phyloP scores from a whole-genome alignment of 169 alveolate species.

The Eimeria maxima region DNA sequence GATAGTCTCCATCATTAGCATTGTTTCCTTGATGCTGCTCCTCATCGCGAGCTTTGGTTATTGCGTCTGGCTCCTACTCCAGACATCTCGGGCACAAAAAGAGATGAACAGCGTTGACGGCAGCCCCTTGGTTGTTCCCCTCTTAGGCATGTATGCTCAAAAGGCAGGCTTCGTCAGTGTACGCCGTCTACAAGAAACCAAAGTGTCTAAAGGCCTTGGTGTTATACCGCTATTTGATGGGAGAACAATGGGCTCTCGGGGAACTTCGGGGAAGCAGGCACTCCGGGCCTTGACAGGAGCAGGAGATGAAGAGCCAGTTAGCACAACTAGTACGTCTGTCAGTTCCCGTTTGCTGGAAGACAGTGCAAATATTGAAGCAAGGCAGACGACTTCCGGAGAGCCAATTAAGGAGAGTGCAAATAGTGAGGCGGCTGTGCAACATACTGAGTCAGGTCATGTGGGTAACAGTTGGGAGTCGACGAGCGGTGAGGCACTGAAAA shows the following conservation, averaged over 20 bases:
- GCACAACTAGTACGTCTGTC: background rate
- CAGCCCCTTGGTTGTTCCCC: background rate
- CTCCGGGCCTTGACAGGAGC: background rate
- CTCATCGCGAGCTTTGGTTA: constrained; percentile 15
- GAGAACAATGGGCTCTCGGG: background rate
- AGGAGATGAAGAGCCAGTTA: background rate
- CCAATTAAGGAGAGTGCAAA: background rate
- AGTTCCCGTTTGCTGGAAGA: background rate
- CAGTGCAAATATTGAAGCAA: background rate
- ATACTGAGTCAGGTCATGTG: background rate
- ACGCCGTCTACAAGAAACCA: background rate
- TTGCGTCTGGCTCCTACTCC: background rate
- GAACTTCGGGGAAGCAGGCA: background rate
- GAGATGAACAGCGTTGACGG: background rate
- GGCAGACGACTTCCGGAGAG: background rate
- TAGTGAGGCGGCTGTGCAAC: background rate
- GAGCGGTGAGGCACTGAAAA: background rate
- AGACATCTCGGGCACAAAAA: background rate
- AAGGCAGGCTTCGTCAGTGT: background rate
- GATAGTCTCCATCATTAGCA: constrained; percentile 7
- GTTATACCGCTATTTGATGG: background rate
- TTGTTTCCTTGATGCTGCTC: background rate
- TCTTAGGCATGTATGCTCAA: constrained; percentile 12
- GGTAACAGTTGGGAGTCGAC: background rate
- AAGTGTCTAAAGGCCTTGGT: background rate